Conservation (phyloP, 306 rosid genomes). For the Ormosia emarginata region DNA sequence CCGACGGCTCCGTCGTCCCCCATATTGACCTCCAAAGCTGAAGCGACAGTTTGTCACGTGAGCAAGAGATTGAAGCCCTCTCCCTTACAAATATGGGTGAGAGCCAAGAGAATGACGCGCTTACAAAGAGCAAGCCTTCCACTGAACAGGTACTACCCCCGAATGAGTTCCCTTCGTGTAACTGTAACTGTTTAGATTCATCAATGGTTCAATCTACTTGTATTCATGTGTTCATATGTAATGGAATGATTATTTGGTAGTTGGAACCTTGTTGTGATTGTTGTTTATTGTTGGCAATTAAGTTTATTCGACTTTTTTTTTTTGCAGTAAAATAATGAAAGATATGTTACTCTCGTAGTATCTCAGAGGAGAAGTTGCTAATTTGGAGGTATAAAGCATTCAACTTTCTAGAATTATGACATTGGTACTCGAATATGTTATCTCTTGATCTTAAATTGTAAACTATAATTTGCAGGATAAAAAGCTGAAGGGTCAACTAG, state of each 20-base stretch:
- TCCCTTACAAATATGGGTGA: conserved; percentile 19
- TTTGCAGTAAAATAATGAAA: neutral
- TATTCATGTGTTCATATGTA: too few species aligned
- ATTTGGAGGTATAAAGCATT: conserved; percentile 55
- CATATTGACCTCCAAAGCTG: neutral
- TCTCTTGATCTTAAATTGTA: neutral
- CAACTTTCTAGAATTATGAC: neutral
- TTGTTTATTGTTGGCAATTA: neutral
- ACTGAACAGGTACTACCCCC: conserved; percentile 14
- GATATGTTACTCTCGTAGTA: conserved; percentile 33
- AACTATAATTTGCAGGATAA: conserved; percentile 55
- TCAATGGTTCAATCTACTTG: neutral
- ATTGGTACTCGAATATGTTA: neutral
- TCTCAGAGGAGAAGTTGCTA: conserved; percentile 68
- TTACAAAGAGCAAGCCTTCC: conserved; percentile 14
- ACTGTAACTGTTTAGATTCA: neutral
- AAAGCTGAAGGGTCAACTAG: conserved; percentile 72
- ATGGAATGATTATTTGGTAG: too few species aligned
- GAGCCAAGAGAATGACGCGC: conserved; percentile 1
- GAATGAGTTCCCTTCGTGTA: neutral
- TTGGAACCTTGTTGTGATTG: neutral
- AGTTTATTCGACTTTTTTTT: neutral
- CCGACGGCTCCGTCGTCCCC: neutral
- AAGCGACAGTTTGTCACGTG: neutral
- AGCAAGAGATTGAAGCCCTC: neutral